Conservation (phyloP, 2,329 filamentous ascomycete species). For the Phoma sp. region DNA sequence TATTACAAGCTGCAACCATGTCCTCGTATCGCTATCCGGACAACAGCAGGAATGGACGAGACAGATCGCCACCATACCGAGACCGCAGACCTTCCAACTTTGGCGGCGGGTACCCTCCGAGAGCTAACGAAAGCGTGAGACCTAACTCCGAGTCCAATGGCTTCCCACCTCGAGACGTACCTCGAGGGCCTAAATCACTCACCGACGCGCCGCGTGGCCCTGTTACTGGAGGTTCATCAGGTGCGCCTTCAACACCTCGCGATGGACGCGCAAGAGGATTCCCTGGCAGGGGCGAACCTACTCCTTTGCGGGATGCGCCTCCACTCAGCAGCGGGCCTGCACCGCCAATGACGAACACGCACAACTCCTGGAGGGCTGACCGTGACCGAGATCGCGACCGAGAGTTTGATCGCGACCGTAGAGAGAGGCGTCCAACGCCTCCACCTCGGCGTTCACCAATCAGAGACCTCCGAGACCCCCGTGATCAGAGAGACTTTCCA, state of each 20-base stretch:
- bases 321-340: constrained; percentile 50
- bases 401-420: constrained; percentile 62
- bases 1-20: constrained; percentile 28
- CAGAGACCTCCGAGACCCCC: constrained; percentile 61
- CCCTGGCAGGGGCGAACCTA: constrained; percentile 65
- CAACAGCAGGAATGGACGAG: constrained; percentile 51
- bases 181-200: constrained; percentile 81
- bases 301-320: constrained; percentile 64
- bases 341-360: constrained; percentile 49
- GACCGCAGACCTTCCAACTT: constrained; percentile 73
- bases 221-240: constrained; percentile 38
- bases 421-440: constrained; percentile 67
- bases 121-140: constrained; percentile 47
- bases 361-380: constrained; percentile 61
- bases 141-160: constrained; percentile 37
- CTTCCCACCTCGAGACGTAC: constrained; percentile 65
- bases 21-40: constrained; percentile 47
- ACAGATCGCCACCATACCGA: constrained; percentile 62
- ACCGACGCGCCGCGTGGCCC: constrained; percentile 65
- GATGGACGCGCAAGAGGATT: constrained; percentile 66
- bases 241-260: constrained; percentile 59
- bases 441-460: constrained; percentile 68
- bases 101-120: constrained; percentile 60
- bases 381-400: constrained; percentile 62
- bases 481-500: constrained; percentile 68